These are phyloP conservation scores for Candida quercuum DNA, from an alignment of 805 yeast species.

Conservation along the genomic window DNA sequence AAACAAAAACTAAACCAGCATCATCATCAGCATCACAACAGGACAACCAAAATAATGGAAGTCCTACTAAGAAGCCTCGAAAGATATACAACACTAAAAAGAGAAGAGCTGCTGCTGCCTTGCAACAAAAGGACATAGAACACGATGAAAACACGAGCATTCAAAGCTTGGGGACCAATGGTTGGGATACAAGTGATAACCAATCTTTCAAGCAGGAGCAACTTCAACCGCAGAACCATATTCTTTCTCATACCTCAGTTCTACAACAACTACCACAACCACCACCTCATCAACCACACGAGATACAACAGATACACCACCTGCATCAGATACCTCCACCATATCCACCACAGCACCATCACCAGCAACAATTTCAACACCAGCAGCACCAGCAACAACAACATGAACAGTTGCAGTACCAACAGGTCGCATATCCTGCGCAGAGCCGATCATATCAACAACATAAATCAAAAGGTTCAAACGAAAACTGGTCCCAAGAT, in stretches of 20 bases:
- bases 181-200: too few relatives aligned
- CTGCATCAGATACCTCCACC: conserved; percentile 13
- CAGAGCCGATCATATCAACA: conserved; percentile 14
- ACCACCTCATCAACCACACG: conserved; percentile 3
- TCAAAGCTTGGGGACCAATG: not conserved
- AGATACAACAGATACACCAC: too few relatives aligned
- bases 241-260: not conserved
- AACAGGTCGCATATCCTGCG: conserved; percentile 23
- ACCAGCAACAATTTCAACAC: conserved; percentile 20
- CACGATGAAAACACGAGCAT: not conserved
- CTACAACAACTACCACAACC: conserved; percentile 14
- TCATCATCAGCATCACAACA: conserved; percentile 9
- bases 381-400: conserved; percentile 17
- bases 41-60: conserved; percentile 7
- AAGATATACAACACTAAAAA: conserved; percentile 19
- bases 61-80: conserved; percentile 19
- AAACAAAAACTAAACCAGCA: conserved; percentile 24
- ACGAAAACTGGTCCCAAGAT: conserved; percentile 28
- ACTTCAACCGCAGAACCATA: not conserved
- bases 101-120: conserved; percentile 20
- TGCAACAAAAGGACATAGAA: conserved; percentile 1
- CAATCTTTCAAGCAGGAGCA: not conserved
- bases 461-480: conserved; percentile 22
- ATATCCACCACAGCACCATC: conserved; percentile 10
- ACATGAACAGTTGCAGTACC: conserved; percentile 21